Percentiles rank a stretch among this genome's conserved stretches.
phyloP scores from a whole-genome alignment of 108 stramenopile species.

The Cyclotella baltica region DNA sequence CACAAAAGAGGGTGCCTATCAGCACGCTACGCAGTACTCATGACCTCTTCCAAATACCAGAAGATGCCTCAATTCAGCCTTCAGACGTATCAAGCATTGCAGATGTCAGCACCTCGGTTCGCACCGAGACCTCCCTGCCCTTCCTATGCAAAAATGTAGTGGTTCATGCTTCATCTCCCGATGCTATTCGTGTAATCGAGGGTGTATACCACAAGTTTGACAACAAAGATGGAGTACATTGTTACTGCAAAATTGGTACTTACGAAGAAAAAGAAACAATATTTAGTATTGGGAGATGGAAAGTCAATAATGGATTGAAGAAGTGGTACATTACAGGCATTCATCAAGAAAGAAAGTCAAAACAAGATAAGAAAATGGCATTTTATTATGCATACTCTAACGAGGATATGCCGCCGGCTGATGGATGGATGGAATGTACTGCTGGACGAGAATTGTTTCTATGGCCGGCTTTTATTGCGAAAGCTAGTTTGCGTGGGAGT shows the following conservation, averaged over 20 bases:
- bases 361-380: background rate
- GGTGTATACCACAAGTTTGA: slow-evolving; percentile 25
- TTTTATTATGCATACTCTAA: slow-evolving; percentile 26
- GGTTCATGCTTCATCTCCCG: background rate
- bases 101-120: background rate
- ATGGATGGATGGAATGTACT: slow-evolving; percentile 31
- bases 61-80: background rate
- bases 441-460: slow-evolving; percentile 19
- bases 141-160: background rate
- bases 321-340: slow-evolving; percentile 39
- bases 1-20: background rate
- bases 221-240: slow-evolving; percentile 10
- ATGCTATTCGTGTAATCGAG: slow-evolving; percentile 3
- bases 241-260: slow-evolving; percentile 23
- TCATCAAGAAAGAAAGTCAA: background rate
- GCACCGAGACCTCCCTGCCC: background rate
- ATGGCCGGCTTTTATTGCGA: slow-evolving; percentile 12
- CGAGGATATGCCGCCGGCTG: slow-evolving; percentile 6
- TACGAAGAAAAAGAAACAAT: slow-evolving; percentile 23
- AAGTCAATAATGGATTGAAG: slow-evolving; percentile 9
- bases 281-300: slow-evolving; percentile 23
- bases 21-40: background rate
- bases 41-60: background rate
- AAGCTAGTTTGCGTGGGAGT: background rate
- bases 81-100: slow-evolving; percentile 3